These are phyloP conservation scores for Ogataea angusta DNA, from an alignment of 805 yeast species.

Conservation along the genomic window DNA sequence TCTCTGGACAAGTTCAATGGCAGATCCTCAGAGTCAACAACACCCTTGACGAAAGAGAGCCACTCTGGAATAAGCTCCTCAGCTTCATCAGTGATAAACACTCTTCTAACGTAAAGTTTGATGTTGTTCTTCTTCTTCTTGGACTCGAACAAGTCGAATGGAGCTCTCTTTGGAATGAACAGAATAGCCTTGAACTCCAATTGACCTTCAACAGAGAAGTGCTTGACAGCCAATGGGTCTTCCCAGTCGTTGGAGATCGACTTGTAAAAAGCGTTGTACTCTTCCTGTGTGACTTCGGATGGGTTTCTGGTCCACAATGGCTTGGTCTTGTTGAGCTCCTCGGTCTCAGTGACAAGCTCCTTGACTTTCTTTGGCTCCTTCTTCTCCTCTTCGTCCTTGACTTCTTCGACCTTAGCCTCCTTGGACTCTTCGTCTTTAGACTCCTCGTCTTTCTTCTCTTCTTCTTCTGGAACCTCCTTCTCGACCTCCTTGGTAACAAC, in stretches of 20 bases:
- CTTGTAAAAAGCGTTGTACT: slow-evolving; percentile 98
- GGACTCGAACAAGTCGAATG: slow-evolving; percentile 95
- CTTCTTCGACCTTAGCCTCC: slow-evolving; percentile 72
- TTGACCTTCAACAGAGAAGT: slow-evolving; percentile 99
- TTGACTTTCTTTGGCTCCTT: slow-evolving; percentile 83
- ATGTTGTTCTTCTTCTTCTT: slow-evolving; percentile 99
- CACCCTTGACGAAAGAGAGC: slow-evolving; percentile 97
- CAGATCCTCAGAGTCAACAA: slow-evolving; percentile 98
- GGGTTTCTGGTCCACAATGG: slow-evolving; percentile 99
- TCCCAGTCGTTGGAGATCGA: slow-evolving; percentile 99
- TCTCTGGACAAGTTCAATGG: slow-evolving; percentile 99
- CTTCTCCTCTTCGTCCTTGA: slow-evolving; percentile 67
- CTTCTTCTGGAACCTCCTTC: slow-evolving; percentile 90
- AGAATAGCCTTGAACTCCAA: slow-evolving; percentile 97
- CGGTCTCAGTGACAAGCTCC: slow-evolving; percentile 92
- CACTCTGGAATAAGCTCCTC: slow-evolving; percentile 99
- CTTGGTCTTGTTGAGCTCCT: slow-evolving; percentile 97
- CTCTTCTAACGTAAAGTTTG: slow-evolving; percentile 98
- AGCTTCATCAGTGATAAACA: slow-evolving; percentile 98
- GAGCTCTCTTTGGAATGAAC: slow-evolving; percentile 98
- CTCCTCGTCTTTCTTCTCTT: slow-evolving; percentile 57
- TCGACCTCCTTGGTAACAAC: slow-evolving; percentile 98
- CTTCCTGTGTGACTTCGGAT: slow-evolving; percentile 94
- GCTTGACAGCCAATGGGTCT: slow-evolving; percentile 99
- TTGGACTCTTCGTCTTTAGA: slow-evolving; percentile 61